A percentile compares a stretch with the other conserved stretches of the same genome.
Evolutionary conservation across 495 filamentous ascomycete genomes (phyloP).

Genomic region (Neurospora discreta): DNA sequence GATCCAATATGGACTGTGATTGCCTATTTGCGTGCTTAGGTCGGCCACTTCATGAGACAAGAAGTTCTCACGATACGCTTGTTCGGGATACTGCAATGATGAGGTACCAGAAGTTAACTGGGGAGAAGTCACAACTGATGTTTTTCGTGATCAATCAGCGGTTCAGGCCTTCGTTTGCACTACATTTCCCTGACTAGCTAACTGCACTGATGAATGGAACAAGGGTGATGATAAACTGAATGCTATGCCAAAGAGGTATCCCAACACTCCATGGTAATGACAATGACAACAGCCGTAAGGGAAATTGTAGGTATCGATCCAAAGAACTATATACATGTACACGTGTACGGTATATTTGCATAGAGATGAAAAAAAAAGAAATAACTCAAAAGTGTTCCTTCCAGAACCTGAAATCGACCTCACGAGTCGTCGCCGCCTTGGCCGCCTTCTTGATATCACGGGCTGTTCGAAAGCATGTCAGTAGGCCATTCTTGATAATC

Average conservation of each 20-base stretch:
- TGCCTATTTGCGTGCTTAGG: too few species aligned
- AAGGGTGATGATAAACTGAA: not conserved
- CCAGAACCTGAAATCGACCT: constrained; percentile 96
- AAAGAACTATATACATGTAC: not conserved
- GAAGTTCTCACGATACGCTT: too few species aligned
- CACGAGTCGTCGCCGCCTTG: constrained; percentile 52
- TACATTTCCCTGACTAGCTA: too few species aligned
- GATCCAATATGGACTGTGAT: too few species aligned
- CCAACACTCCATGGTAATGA: not conserved
- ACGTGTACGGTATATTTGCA: not conserved
- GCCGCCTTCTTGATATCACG: constrained; percentile 78
- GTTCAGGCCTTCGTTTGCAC: too few species aligned
- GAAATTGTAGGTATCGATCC: not conserved
- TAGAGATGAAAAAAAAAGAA: not conserved
- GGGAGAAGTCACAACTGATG: too few species aligned
- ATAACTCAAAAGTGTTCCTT: constrained; percentile 69
- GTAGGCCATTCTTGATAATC: not conserved
- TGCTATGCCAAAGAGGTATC: not conserved
- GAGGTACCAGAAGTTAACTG: too few species aligned
- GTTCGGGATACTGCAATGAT: too few species aligned
- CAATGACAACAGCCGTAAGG: not conserved
- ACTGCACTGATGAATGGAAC: too few species aligned
- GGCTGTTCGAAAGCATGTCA: constrained; percentile 42
- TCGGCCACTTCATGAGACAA: too few species aligned
- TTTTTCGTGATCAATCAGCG: too few species aligned